Conservation (phyloP, 352 stramenopile genomes). For the Phytophthora pluvialis region DNA sequence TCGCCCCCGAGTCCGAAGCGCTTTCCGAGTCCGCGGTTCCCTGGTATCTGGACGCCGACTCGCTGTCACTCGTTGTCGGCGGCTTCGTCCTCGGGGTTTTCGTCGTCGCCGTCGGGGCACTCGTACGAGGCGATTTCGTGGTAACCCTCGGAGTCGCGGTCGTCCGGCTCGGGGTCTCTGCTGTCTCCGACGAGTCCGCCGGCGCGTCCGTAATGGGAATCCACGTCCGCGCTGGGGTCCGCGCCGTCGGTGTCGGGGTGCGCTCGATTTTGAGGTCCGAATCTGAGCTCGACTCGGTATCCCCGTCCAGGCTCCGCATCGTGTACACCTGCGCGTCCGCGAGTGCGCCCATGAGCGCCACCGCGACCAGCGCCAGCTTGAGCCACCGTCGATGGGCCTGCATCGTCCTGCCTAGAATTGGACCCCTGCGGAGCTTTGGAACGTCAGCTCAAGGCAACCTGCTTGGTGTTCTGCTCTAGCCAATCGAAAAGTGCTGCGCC, state of each 20-base stretch:
- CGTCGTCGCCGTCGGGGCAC: constrained; percentile 19
- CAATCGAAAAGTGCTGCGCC: constrained; percentile 24
- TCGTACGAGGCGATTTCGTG: constrained; percentile 20
- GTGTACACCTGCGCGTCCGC: constrained; percentile 33
- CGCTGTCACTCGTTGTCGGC: constrained; percentile 10
- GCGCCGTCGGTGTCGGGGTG: constrained; percentile 28
- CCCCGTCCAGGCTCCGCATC: constrained; percentile 24
- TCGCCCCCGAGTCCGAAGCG: constrained; percentile 17
- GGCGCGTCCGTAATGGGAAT: constrained; percentile 32
- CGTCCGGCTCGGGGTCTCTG: constrained; percentile 16
- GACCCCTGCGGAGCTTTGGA: not conserved
- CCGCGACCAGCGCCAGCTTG: constrained; percentile 22
- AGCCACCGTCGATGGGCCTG: constrained; percentile 35
- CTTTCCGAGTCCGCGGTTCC: constrained; percentile 10
- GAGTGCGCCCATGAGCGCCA: constrained; percentile 4
- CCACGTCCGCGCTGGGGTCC: constrained; percentile 22
- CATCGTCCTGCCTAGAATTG: constrained; percentile 27
- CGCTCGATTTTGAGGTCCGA: constrained; percentile 1
- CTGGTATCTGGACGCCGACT: constrained; percentile 20
- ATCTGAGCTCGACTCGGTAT: not conserved
- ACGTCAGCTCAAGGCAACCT: constrained; percentile 11
- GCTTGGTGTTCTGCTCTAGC: constrained; percentile 5
- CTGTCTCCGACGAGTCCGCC: constrained; percentile 19
- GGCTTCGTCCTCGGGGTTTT: constrained; percentile 22
- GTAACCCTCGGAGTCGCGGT: constrained; percentile 27